Evolutionary conservation across 768 basidiomycete species (phyloP).

Genomic region (Russula ochroleuca): DNA sequence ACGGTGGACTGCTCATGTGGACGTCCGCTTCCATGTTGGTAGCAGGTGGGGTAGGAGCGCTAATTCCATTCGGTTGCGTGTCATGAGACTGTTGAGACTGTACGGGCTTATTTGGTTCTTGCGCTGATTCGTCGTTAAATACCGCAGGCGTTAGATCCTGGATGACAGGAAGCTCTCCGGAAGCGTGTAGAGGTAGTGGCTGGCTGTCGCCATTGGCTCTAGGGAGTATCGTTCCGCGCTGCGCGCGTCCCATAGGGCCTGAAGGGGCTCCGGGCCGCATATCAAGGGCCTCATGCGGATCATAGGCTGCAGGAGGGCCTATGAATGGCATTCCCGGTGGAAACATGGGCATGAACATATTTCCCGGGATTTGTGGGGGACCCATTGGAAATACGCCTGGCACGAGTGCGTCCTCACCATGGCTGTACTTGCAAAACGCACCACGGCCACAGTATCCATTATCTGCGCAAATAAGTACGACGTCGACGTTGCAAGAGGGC

Average conservation of each 20-base stretch:
- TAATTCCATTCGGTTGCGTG: constrained; percentile 9
- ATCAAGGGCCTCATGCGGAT: constrained; percentile 76
- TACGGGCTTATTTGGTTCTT: constrained; percentile 10
- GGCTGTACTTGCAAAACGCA: constrained; percentile 84
- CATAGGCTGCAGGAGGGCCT: constrained; percentile 52
- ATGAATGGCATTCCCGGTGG: constrained; percentile 54
- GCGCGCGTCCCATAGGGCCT: constrained; percentile 36
- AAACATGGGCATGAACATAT: constrained; percentile 69
- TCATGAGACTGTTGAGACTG: neutral
- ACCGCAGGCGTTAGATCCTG: constrained; percentile 71
- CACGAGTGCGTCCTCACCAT: constrained; percentile 83
- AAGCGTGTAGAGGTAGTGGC: constrained; percentile 38
- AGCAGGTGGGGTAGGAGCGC: neutral
- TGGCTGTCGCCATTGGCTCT: constrained; percentile 47
- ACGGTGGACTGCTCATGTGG: constrained; percentile 37
- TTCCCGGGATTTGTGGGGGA: constrained; percentile 39
- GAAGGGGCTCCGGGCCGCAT: constrained; percentile 51
- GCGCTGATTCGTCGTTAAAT: constrained; percentile 31
- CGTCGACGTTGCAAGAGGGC: constrained; percentile 2
- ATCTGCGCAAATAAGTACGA: constrained; percentile 45
- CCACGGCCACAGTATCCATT: constrained; percentile 90
- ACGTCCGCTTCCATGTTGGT: constrained; percentile 29
- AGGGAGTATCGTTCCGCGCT: constrained; percentile 55
- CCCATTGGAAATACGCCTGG: constrained; percentile 64
- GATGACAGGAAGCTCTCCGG: constrained; percentile 78